These are phyloP conservation scores for Ceratocystis destructans DNA, from an alignment of 2,329 filamentous ascomycete species.

Conservation along the genomic window DNA sequence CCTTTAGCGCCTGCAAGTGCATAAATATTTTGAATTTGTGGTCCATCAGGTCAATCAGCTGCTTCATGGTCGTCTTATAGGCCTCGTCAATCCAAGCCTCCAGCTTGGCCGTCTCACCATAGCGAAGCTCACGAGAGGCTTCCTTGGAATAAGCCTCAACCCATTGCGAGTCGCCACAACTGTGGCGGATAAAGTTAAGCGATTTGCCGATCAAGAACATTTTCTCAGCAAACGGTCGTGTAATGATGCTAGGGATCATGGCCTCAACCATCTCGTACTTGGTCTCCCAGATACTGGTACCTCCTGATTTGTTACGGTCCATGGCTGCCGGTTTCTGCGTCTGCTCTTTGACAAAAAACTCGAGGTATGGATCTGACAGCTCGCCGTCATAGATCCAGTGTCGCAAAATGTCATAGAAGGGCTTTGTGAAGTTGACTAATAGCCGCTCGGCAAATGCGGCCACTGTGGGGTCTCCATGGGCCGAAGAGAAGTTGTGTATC, in stretches of 20 bases:
- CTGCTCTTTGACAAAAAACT: slow-evolving; percentile 81
- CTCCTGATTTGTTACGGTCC: slow-evolving; percentile 36
- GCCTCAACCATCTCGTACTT: slow-evolving; percentile 41
- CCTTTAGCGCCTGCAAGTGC: slow-evolving; percentile 81
- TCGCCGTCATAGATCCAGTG: slow-evolving; percentile 99
- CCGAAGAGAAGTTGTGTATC: slow-evolving; percentile 84
- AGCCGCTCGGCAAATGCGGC: slow-evolving; percentile 84
- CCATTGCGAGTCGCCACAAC: slow-evolving; percentile 86
- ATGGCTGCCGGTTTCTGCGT: slow-evolving; percentile 34
- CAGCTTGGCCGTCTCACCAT: slow-evolving; percentile 83
- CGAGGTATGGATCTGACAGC: slow-evolving; percentile 83
- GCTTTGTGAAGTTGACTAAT: slow-evolving; percentile 71
- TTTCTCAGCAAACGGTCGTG: slow-evolving; percentile 84
- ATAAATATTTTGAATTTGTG: slow-evolving; percentile 91
- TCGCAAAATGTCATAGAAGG: slow-evolving; percentile 91
- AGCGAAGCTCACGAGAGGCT: slow-evolving; percentile 78
- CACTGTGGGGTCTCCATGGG: slow-evolving; percentile 90
- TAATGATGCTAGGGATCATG: slow-evolving; percentile 74
- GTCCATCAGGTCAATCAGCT: slow-evolving; percentile 84
- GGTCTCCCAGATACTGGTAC: slow-evolving; percentile 87
- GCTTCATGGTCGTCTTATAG: slow-evolving; percentile 95
- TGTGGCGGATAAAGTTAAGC: slow-evolving; percentile 93
- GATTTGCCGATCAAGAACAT: slow-evolving; percentile 97
- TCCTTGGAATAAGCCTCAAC: slow-evolving; percentile 90
- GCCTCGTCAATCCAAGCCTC: slow-evolving; percentile 92